Percentiles rank a stretch among this genome's conserved stretches.
phyloP scores from a whole-genome alignment of 2,329 filamentous ascomycete genomes.

The Claviceps lovelessii region DNA sequence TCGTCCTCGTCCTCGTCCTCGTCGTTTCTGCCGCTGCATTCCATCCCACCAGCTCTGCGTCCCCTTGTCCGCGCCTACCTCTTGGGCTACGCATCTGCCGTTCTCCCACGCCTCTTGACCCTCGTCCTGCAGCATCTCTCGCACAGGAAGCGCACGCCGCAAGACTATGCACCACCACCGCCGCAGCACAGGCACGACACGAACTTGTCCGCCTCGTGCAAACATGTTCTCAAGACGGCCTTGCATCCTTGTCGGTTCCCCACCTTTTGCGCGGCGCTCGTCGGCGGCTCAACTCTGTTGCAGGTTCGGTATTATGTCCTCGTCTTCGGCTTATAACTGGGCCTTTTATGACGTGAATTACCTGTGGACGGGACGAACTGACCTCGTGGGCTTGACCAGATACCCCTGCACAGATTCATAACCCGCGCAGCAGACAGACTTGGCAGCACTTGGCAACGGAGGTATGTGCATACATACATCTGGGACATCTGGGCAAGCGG shows the following conservation, averaged over 20 bases:
- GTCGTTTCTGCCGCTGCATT: slow-evolving; percentile 11
- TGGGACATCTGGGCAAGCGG: background rate
- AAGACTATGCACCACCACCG: slow-evolving; percentile 13
- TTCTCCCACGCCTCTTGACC: slow-evolving; percentile 41
- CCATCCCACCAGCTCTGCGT: slow-evolving; percentile 35
- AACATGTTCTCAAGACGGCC: slow-evolving; percentile 33
- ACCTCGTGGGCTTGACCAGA: slow-evolving; percentile 9
- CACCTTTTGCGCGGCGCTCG: slow-evolving; percentile 45
- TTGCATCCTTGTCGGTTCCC: slow-evolving; percentile 44
- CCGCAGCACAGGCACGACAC: slow-evolving; percentile 12
- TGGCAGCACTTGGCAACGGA: slow-evolving; percentile 12
- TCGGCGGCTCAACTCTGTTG: slow-evolving; percentile 47
- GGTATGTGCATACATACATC: slow-evolving; percentile 9
- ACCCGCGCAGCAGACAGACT: slow-evolving; percentile 13
- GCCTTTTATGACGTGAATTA: no score
- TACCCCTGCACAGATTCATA: slow-evolving; percentile 17
- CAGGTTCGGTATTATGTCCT: slow-evolving; percentile 24
- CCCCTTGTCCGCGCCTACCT: slow-evolving; percentile 46
- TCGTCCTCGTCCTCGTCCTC: background rate
- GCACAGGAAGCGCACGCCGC: slow-evolving; percentile 18
- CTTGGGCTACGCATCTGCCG: slow-evolving; percentile 45
- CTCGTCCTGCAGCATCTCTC: slow-evolving; percentile 37
- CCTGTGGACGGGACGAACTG: slow-evolving; percentile 1
- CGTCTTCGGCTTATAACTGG: no score
- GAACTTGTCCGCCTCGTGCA: slow-evolving; percentile 19